Conservation (phyloP, 2,329 filamentous ascomycete genomes). For the Diplodia mutila region DNA sequence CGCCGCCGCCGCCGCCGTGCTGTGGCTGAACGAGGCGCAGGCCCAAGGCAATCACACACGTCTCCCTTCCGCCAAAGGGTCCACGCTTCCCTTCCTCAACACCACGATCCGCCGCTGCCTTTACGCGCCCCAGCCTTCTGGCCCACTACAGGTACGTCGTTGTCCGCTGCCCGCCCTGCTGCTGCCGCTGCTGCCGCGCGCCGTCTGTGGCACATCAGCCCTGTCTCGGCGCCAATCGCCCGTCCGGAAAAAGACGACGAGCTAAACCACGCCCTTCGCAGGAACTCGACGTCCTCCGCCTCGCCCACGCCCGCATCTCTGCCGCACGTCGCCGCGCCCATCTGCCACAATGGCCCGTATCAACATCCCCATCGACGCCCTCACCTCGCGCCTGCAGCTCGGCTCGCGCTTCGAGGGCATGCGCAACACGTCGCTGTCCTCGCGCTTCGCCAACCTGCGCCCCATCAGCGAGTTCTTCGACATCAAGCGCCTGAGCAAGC, state of each 20-base stretch:
- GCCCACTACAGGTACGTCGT: not conserved
- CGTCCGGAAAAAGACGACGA: not conserved
- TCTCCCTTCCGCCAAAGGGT: not conserved
- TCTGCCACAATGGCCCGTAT: conserved; percentile 72
- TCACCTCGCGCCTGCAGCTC: conserved; percentile 89
- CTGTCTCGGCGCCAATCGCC: not conserved
- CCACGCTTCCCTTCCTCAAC: not conserved
- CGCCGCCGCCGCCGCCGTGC: too few species aligned
- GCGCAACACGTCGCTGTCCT: conserved; percentile 74
- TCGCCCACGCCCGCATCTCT: not conserved
- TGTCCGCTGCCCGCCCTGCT: not conserved
- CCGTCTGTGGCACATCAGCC: not conserved
- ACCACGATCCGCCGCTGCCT: not conserved
- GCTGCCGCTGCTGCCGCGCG: too few species aligned
- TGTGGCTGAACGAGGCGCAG: not conserved
- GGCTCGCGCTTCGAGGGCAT: conserved; percentile 82
- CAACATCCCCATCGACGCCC: conserved; percentile 86
- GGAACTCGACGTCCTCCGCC: not conserved
- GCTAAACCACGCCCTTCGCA: conserved; percentile 10
- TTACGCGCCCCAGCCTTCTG: not conserved
- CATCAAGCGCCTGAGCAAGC: conserved; percentile 93
- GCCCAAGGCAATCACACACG: conserved; percentile 2
- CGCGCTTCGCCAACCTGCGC: conserved; percentile 88
- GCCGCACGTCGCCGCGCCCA: not conserved
- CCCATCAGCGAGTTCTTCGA: conserved; percentile 94